Conservation (phyloP, 2,329 filamentous ascomycete species). For the Pseudopyrenochaeta lycopersici region DNA sequence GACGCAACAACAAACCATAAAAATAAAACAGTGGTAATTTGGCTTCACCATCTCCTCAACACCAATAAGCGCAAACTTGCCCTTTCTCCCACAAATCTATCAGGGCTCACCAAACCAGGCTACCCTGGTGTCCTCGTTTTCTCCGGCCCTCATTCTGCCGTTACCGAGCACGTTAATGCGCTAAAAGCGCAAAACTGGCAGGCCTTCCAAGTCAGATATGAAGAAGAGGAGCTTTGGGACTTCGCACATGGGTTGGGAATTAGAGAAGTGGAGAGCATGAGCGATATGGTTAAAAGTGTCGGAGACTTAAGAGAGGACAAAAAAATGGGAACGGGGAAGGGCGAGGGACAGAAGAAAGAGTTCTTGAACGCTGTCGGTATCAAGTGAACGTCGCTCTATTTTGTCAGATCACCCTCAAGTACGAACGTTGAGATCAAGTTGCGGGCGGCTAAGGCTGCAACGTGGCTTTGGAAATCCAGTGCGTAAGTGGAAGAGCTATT, state of each 20-base stretch:
- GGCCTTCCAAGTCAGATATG: conserved; percentile 56
- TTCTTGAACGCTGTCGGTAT: conserved; percentile 48
- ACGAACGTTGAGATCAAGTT: too few relatives aligned
- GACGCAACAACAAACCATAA: not conserved
- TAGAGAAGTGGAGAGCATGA: conserved; percentile 56
- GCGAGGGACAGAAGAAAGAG: conserved; percentile 32
- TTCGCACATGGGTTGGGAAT: conserved; percentile 53
- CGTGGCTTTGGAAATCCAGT: too few relatives aligned
- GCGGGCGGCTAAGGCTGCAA: too few relatives aligned
- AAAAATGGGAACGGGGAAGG: conserved; percentile 4
- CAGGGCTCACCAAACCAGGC: conserved; percentile 57
- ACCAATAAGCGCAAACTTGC: conserved; percentile 57
- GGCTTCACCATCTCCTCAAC: conserved; percentile 58
- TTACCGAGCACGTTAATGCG: conserved; percentile 53
- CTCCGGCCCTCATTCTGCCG: conserved; percentile 47
- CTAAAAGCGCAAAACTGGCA: conserved; percentile 57
- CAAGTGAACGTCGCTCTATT: conserved; percentile 23
- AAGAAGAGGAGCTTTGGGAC: conserved; percentile 49
- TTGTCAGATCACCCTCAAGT: too few relatives aligned
- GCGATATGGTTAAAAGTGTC: conserved; percentile 52
- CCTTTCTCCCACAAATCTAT: conserved; percentile 43
- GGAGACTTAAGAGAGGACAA: conserved; percentile 23
- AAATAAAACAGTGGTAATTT: conserved; percentile 54
- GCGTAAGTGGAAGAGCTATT: too few relatives aligned
- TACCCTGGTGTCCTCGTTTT: conserved; percentile 58